phyloP scores from a whole-genome alignment of 306 rosid genomes.

The Cyamopsis tetragonoloba region DNA sequence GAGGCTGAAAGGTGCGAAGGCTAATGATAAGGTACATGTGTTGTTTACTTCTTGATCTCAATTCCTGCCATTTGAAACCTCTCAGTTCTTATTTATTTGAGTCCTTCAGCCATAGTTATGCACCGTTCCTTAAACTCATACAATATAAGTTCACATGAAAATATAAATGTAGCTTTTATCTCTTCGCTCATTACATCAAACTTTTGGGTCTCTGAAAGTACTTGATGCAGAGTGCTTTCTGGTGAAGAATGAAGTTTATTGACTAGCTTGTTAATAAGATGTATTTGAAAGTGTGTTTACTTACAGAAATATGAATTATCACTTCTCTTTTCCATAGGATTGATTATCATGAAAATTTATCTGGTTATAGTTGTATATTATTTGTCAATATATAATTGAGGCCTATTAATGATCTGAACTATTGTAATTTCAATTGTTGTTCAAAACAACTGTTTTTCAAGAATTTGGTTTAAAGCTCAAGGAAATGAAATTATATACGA shows the following conservation, averaged over 20 bases:
- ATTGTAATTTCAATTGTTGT: not conserved
- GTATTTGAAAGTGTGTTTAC: not conserved
- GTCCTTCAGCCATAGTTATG: not conserved
- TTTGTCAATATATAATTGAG: not conserved
- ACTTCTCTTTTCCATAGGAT: not conserved
- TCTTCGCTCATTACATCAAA: not conserved
- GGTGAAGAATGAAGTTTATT: conserved; percentile 3
- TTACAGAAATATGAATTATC: not conserved
- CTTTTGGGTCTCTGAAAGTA: not conserved
- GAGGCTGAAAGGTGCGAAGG: conserved; percentile 81
- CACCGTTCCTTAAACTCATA: not conserved
- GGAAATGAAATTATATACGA: not conserved
- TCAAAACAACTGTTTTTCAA: not conserved
- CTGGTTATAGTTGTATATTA: not conserved
- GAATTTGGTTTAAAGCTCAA: not conserved
- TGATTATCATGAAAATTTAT: conserved; percentile 8
- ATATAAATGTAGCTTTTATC: no score
- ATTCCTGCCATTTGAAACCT: conserved; percentile 16
- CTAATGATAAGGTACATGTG: conserved; percentile 69
- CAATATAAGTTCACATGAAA: not conserved
- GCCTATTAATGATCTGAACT: not conserved
- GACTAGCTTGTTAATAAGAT: not conserved
- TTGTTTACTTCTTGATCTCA: conserved; percentile 1
- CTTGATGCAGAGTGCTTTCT: not conserved
- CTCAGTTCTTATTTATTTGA: not conserved